These are phyloP conservation scores for Hyaloscypha variabilis DNA, from an alignment of 495 filamentous ascomycete genomes.

Conservation along the genomic window DNA sequence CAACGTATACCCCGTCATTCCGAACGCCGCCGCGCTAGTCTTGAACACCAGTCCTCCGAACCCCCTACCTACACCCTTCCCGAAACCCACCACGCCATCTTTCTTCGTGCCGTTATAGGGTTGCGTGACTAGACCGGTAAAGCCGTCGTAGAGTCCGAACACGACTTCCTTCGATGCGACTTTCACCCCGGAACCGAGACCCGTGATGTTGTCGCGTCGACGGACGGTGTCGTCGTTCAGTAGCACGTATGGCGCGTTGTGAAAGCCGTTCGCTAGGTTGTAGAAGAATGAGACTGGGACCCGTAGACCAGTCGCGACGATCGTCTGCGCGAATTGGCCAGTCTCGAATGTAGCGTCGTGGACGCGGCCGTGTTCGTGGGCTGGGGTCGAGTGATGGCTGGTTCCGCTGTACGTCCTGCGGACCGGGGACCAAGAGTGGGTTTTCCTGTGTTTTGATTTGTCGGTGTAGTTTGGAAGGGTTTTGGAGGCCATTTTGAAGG, in stretches of 20 bases:
- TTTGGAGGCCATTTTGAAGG: conserved; percentile 30
- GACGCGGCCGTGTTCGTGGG: conserved; percentile 22
- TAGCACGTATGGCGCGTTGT: conserved; percentile 29
- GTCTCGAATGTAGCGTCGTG: conserved; percentile 29
- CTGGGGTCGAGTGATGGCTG: neutral
- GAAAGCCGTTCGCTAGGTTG: conserved; percentile 35
- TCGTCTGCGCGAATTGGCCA: conserved; percentile 22
- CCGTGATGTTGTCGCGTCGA: conserved; percentile 62
- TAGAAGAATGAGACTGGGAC: conserved; percentile 36
- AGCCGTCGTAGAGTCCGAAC: conserved; percentile 61
- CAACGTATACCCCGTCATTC: conserved; percentile 60
- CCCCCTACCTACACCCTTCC: conserved; percentile 73
- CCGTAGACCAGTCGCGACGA: conserved; percentile 27
- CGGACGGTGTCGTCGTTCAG: conserved; percentile 30
- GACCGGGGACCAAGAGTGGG: neutral
- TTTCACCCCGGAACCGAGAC: conserved; percentile 63
- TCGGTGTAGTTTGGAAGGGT: neutral
- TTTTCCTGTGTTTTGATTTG: neutral
- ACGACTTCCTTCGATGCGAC: conserved; percentile 55
- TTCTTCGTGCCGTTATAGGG: conserved; percentile 63
- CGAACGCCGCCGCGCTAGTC: conserved; percentile 40
- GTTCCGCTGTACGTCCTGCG: neutral
- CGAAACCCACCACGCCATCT: conserved; percentile 59
- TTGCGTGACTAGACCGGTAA: conserved; percentile 68
- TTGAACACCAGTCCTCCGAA: conserved; percentile 75